Base-by-base conservation (phyloP, 2,329 filamentous ascomycete species). In the Didymella keratinophila region DNA sequence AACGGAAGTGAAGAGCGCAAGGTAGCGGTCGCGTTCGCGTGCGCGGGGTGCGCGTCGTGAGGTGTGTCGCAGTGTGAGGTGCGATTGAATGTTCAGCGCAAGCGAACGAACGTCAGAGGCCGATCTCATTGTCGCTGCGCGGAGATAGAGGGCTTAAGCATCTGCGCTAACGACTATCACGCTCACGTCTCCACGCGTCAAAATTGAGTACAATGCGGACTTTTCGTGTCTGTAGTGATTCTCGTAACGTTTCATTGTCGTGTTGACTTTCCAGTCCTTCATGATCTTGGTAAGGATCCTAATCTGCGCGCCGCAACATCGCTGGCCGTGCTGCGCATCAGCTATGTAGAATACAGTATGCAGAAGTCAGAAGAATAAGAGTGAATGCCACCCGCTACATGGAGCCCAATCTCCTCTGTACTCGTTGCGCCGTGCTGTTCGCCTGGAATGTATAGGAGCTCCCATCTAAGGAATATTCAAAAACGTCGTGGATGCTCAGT, bases 321-420 rank as follows among this genome's bases (percentile, higher is more conserved):
- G 60, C 61, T 61, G 58, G 55, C 51, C 59, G 58, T 60, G 44
- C 41, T 43, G 41, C 52, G 42, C 49, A 36, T 25, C 52, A 63
- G 65, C 41, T 52, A 63, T 67, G 55, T 71, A 72, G 56, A 68
- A 69, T 71, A 72, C 68, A 72, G 37, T 56, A 57, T 61, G 36
- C 46, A 53, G 59, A 56, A 66, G 55, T 58, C 52, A 54, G 46
- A 65, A 62, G 41, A 61, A 63, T 52, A 51, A 58, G 23, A 46
- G 34, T 42, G n/a, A 37, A 54, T 54, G 46, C 56, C 39, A 42
- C 45, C 51, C 56, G 41, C 45, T 36, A 23, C 28, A 11, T 11
- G 16, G 32, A 41, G 39, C 39, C 21, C 41, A 43, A 28, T 42
- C 41, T 28, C 50, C n/a, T 36, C 46, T 20, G 16, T 30, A 25